Percentiles rank a stretch among this genome's conserved stretches.
Evolutionary conservation across 176 grass and related monocot genomes (phyloP).

Genomic region (Eremochloa ophiuroides): DNA sequence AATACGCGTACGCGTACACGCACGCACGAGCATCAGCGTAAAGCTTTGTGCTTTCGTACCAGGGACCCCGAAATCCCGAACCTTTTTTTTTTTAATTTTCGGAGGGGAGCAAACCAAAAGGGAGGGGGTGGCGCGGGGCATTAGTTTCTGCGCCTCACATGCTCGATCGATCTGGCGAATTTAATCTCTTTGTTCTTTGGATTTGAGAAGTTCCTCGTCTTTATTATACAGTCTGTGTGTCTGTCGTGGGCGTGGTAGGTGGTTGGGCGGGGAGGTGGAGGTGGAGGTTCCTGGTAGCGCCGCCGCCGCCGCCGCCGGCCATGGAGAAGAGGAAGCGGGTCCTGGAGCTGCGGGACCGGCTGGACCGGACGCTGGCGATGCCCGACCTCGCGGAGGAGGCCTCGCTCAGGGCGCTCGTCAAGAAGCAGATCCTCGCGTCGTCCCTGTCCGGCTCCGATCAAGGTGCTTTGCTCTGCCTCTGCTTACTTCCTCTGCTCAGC

Average conservation of each 20-base stretch:
- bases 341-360: conserved; percentile 53
- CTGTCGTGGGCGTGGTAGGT: background rate
- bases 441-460: conserved; percentile 9
- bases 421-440: conserved; percentile 50
- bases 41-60: background rate
- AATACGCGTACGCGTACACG: background rate
- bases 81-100: background rate
- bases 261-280: background rate
- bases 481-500: background rate
- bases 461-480: conserved; percentile 2
- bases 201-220: background rate
- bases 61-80: background rate
- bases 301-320: background rate
- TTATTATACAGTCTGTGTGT: background rate
- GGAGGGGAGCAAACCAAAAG: background rate
- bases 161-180: background rate
- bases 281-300: background rate
- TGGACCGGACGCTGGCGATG: conserved; percentile 56
- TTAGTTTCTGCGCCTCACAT: background rate
- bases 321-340: conserved; percentile 79
- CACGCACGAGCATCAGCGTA: background rate
- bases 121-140: background rate
- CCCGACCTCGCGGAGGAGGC: conserved; percentile 60
- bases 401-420: conserved; percentile 62
- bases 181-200: background rate